A percentile compares a stretch with the other conserved stretches of the same genome.
Conservation (phyloP, 1,284 basidiomycete genomes). For the Leccinum subrobustum region DNA sequence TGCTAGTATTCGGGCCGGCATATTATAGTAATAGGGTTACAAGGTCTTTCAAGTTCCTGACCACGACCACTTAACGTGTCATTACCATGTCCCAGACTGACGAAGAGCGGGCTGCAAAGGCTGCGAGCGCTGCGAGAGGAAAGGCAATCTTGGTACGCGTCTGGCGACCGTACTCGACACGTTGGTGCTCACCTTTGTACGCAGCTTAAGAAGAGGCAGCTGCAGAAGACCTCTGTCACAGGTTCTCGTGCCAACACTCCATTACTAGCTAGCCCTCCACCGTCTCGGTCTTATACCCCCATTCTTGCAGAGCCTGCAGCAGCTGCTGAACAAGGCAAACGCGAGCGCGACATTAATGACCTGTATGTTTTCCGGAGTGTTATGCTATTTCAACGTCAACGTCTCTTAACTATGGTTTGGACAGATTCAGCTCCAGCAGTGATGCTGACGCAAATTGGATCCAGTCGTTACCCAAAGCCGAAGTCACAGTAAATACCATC, state of each 20-base stretch:
- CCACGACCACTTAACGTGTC: constrained; percentile 6
- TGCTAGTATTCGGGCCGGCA: not conserved
- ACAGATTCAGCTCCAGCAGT: constrained; percentile 40
- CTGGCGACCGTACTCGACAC: constrained; percentile 3
- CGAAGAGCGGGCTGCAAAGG: constrained; percentile 74
- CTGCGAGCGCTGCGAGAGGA: constrained; percentile 77
- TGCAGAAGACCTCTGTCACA: constrained; percentile 55
- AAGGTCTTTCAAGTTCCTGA: not conserved
- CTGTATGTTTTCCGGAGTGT: constrained; percentile 41
- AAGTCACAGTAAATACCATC: constrained; percentile 24
- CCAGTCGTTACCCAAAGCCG: constrained; percentile 52
- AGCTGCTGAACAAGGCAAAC: constrained; percentile 37
- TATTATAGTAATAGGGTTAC: not conserved
- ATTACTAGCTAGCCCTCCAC: constrained; percentile 41
- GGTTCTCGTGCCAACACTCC: constrained; percentile 26
- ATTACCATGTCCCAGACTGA: constrained; percentile 47
- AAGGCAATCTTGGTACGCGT: constrained; percentile 63
- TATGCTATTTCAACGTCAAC: not conserved
- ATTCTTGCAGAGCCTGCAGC: constrained; percentile 33
- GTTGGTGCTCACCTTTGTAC: constrained; percentile 15
- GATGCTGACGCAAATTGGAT: constrained; percentile 54
- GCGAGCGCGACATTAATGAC: constrained; percentile 45
- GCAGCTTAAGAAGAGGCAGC: constrained; percentile 72
- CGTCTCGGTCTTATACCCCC: constrained; percentile 55
- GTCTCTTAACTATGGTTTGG: constrained; percentile 4